Percentiles rank a stretch among this genome's conserved stretches.
phyloP scores from a whole-genome alignment of 2,329 filamentous ascomycete genomes.

The Verticillium nonalfalfae region DNA sequence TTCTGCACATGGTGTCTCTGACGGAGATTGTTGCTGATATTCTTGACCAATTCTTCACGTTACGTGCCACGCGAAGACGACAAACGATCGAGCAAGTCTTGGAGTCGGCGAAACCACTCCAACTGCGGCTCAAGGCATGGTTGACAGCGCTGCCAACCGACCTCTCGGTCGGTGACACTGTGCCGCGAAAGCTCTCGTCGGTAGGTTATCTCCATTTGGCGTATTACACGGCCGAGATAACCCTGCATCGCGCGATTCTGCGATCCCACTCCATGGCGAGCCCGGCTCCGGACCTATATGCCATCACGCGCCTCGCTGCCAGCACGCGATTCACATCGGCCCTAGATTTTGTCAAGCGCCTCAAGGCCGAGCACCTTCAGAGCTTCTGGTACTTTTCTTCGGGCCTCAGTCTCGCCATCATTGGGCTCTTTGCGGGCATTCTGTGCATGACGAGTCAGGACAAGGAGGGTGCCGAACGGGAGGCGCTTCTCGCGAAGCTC shows the following conservation, averaged over 20 bases:
- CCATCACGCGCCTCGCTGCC: constrained; percentile 14
- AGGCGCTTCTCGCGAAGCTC: constrained; percentile 8
- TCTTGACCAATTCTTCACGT: constrained; percentile 18
- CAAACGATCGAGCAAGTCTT: constrained; percentile 20
- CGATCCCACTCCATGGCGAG: constrained; percentile 16
- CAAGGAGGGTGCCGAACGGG: background rate
- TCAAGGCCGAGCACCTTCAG: constrained; percentile 29
- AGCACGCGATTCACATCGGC: constrained; percentile 22
- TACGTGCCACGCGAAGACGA: constrained; percentile 1
- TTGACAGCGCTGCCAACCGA: constrained; percentile 32
- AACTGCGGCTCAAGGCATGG: constrained; percentile 39
- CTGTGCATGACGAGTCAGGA: constrained; percentile 13
- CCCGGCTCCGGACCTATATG: constrained; percentile 5
- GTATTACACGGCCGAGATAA: constrained; percentile 35
- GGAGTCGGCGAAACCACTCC: constrained; percentile 38
- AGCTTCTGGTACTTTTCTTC: constrained; percentile 32
- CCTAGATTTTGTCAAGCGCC: constrained; percentile 25
- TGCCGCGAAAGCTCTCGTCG: constrained; percentile 28
- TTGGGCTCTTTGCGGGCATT: constrained; percentile 21
- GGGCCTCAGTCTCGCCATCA: constrained; percentile 22
- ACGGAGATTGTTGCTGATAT: constrained; percentile 37
- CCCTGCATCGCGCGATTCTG: constrained; percentile 34
- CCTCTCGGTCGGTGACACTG: constrained; percentile 32
- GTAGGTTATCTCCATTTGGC: constrained; percentile 33
- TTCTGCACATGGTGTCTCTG: constrained; percentile 35